Evolutionary conservation across 495 filamentous ascomycete species (phyloP).

Genomic region (Bacidia rubella): DNA sequence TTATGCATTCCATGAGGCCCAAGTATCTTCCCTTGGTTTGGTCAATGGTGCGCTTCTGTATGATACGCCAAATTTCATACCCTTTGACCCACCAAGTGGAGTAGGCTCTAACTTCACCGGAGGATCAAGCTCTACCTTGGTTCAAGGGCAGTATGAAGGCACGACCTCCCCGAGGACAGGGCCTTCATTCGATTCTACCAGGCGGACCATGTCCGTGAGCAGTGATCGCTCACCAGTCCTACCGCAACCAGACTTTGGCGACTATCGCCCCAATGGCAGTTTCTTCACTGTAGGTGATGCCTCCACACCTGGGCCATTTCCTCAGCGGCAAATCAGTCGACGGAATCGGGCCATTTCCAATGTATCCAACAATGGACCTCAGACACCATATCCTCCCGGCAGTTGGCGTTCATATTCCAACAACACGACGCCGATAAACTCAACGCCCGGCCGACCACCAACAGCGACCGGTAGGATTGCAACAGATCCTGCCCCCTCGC

Average conservation of each 20-base stretch:
- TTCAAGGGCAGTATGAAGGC: slow-evolving; percentile 18
- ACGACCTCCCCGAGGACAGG: slow-evolving; percentile 30
- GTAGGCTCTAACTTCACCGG: slow-evolving; percentile 14
- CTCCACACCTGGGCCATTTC: background rate
- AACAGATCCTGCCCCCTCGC: slow-evolving; percentile 13
- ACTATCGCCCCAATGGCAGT: slow-evolving; percentile 13
- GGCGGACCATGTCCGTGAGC: slow-evolving; percentile 46
- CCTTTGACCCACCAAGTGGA: slow-evolving; percentile 37
- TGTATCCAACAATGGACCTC: slow-evolving; percentile 31
- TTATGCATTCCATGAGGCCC: slow-evolving; percentile 42
- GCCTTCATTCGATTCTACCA: slow-evolving; percentile 24
- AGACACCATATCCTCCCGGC: slow-evolving; percentile 19
- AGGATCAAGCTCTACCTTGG: background rate
- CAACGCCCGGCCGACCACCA: slow-evolving; percentile 10
- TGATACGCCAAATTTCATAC: slow-evolving; percentile 36
- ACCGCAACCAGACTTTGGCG: slow-evolving; percentile 20
- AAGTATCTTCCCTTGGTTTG: slow-evolving; percentile 37
- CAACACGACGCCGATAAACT: slow-evolving; percentile 16
- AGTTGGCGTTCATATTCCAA: slow-evolving; percentile 20
- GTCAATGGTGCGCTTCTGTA: slow-evolving; percentile 45
- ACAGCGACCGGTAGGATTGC: slow-evolving; percentile 9
- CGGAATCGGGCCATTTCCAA: slow-evolving; percentile 24
- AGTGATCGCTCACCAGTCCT: slow-evolving; percentile 48
- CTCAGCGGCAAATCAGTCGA: slow-evolving; percentile 2
- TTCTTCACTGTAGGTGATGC: slow-evolving; percentile 16